Conservation (phyloP, 2,329 filamentous ascomycete genomes). For the Colletotrichum abscissum region DNA sequence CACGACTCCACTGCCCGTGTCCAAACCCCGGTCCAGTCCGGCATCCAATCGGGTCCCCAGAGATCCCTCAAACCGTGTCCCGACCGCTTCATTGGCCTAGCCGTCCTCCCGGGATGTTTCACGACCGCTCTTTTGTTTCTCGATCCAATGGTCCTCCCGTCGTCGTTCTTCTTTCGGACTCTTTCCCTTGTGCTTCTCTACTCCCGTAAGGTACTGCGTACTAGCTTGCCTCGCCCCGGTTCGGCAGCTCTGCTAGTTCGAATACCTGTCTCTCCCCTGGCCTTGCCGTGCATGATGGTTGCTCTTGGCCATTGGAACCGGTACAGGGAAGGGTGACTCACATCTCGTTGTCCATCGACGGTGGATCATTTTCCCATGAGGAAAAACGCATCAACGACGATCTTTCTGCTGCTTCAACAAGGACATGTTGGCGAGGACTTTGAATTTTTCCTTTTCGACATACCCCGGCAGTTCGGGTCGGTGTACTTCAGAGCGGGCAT, state of each 20-base stretch:
- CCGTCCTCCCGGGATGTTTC: constrained; percentile 34
- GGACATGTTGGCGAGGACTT: neutral
- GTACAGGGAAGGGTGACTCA: constrained; percentile 28
- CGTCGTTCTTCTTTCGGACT: neutral
- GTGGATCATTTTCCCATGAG: neutral
- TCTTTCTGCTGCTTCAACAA: neutral
- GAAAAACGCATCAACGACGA: neutral
- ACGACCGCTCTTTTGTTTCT: constrained; percentile 35
- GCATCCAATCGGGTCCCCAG: constrained; percentile 29
- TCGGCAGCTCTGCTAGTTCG: neutral
- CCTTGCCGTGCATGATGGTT: constrained; percentile 14
- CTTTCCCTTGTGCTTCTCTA: neutral
- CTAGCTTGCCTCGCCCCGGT: neutral
- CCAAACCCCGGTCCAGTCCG: neutral
- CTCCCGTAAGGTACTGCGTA: neutral
- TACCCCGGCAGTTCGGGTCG: constrained; percentile 1
- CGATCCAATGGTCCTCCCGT: neutral
- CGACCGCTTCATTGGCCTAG: constrained; percentile 32
- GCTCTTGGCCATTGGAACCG: neutral
- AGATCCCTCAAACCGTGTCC: constrained; percentile 3
- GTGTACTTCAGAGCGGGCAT: neutral
- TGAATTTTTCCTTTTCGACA: neutral
- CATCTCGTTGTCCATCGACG: constrained; percentile 4
- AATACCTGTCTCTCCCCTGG: neutral
- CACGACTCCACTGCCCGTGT: neutral